Percentiles rank a stretch among this genome's conserved stretches.
phyloP scores from a whole-genome alignment of 1,284 basidiomycete species.

The Ganoderma sp. region DNA sequence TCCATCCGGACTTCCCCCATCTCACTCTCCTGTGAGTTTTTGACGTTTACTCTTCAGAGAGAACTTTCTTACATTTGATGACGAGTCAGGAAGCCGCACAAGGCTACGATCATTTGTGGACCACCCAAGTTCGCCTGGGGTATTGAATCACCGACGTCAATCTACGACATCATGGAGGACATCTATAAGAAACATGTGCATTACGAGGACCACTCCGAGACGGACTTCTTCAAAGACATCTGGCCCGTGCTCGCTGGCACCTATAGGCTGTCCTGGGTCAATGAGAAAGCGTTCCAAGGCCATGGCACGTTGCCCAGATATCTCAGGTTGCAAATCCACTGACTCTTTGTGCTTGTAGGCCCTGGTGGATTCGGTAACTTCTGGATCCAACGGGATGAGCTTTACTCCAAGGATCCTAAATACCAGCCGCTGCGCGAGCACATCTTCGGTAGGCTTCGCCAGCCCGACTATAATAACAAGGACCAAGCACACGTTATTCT shows the following conservation, averaged over 20 bases:
- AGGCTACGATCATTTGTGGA: constrained; percentile 36
- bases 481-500: constrained; percentile 27
- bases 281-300: constrained; percentile 33
- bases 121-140: constrained; percentile 44
- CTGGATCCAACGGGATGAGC: constrained; percentile 14
- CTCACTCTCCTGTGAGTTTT: not conserved
- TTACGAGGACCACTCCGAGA: constrained; percentile 25
- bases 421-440: constrained; percentile 19
- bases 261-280: constrained; percentile 34
- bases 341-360: constrained; percentile 12
- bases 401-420: constrained; percentile 3
- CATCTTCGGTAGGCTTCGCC: constrained; percentile 31
- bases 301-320: constrained; percentile 24
- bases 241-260: constrained; percentile 39
- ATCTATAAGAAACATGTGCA: constrained; percentile 36
- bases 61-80: not conserved
- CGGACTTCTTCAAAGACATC: constrained; percentile 40
- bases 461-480: constrained; percentile 27
- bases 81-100: constrained; percentile 17
- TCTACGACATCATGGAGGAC: constrained; percentile 44
- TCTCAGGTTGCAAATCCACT: too few species aligned
- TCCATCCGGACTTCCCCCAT: constrained; percentile 9
- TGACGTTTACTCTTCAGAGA: not conserved
- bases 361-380: constrained; percentile 29
- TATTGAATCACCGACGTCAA: constrained; percentile 40